Base-by-base conservation (phyloP, 2,329 filamentous ascomycete species). In the Paraphaeosphaeria sporulosa region DNA sequence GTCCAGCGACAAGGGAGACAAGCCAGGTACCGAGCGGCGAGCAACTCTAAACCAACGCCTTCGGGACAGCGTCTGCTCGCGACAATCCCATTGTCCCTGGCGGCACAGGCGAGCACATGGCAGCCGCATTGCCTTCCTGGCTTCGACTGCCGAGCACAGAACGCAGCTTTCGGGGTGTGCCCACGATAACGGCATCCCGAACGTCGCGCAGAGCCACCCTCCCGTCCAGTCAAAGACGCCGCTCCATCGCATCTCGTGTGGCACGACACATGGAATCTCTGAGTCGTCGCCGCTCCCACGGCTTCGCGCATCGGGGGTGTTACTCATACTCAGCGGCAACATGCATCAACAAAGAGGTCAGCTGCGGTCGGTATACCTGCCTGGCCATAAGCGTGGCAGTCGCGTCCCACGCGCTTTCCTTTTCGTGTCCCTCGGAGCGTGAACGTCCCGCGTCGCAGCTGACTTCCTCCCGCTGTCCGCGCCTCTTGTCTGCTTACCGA, bases 11-110 rank as follows among this genome's bases (percentile, higher is more conserved):
- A 68, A 74, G 74, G 74, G 73, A 69, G 66, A 76, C 64, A 69
- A 66, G 59, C 69, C 71, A 75, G 72, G 72, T 71, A 75, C 71
- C 72, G 72, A 73, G 64, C 65, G 50, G 71, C 63, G 55, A 67
- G 62, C 61, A 76, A 76, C 74, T 75, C 71, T 77, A 76, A 73
- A 70, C 69, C 64, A 68, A 77, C 74, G 63, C 67, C 70, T 57
- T 36, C 53, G 38, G 19, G 52, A 56, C 52, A 36, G 23, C 54
- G 13, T 49, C 52, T 27, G 12, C 30, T n/a, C 42, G 42, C 53
- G 42, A 55, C 42, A 47, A 38, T 25, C 42, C 42, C 30, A 47
- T 47, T 36, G 49, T 58, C n/a, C 51, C 38, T 60, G 23, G 40
- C 55, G 27, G 58, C 64, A 19, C 19, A 34, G 21, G 55, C 19